Evolutionary conservation across 345 rosid species (phyloP).

Genomic region (Melaleuca alternifolia): DNA sequence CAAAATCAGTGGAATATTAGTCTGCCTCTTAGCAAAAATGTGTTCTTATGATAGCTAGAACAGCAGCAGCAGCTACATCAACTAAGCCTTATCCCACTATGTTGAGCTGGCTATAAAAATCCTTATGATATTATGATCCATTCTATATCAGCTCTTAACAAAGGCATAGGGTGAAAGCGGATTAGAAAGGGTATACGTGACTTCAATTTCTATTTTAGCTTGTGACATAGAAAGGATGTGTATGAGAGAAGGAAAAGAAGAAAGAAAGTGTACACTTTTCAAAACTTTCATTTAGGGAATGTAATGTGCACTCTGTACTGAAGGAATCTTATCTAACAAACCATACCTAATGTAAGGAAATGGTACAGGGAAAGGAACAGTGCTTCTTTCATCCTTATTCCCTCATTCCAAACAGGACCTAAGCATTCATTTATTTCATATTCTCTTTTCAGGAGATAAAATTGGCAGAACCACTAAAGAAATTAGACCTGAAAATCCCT

Average conservation of each 20-base stretch:
- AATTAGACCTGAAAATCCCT: background rate
- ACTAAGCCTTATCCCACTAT: background rate
- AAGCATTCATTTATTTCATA: background rate
- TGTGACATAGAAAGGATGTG: background rate
- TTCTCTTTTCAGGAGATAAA: background rate
- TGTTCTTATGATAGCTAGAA: background rate
- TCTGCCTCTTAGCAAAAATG: background rate
- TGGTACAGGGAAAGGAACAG: background rate
- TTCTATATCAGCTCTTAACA: background rate
- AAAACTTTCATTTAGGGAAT: background rate
- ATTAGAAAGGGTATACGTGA: background rate
- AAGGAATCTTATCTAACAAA: background rate
- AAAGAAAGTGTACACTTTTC: background rate
- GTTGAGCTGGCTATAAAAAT: background rate
- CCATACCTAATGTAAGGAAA: background rate
- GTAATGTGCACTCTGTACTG: background rate
- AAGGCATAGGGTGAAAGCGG: background rate
- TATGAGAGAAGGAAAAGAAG: background rate
- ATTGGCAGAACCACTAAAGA: background rate
- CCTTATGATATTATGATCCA: background rate
- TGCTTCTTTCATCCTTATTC: background rate
- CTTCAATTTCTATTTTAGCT: background rate
- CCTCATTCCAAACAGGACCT: background rate
- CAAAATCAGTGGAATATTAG: background rate
- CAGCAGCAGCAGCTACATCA: background rate